These are phyloP conservation scores for Magnusiomyces clavatus DNA, from an alignment of 1,139 yeast species.

Conservation along the genomic window DNA sequence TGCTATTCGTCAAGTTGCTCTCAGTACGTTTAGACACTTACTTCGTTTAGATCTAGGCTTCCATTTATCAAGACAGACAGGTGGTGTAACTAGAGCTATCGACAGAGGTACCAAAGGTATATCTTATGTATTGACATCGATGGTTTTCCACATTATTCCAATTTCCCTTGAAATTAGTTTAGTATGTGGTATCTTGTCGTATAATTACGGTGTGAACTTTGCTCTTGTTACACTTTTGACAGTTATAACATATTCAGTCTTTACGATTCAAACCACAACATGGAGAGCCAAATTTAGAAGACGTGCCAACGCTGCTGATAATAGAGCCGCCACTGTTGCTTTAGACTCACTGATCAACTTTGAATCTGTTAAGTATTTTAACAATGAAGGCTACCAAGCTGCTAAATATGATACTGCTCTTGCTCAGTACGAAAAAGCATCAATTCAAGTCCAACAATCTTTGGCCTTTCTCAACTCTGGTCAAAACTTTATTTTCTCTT, in stretches of 20 bases:
- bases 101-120: slow-evolving; percentile 98
- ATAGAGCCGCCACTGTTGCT: slow-evolving; percentile 89
- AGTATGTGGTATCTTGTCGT: slow-evolving; percentile 89
- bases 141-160: slow-evolving; percentile 96
- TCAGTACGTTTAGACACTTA: slow-evolving; percentile 77
- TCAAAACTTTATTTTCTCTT: slow-evolving; percentile 82
- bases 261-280: slow-evolving; percentile 87
- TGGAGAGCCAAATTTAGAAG: slow-evolving; percentile 95
- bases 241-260: slow-evolving; percentile 77
- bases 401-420: slow-evolving; percentile 75
- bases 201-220: slow-evolving; percentile 81
- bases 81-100: slow-evolving; percentile 91
- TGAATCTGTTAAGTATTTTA: slow-evolving; percentile 91
- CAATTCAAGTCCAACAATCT: slow-evolving; percentile 86
- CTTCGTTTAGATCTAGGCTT: slow-evolving; percentile 80
- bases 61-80: slow-evolving; percentile 88
- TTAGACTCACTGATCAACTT: slow-evolving; percentile 88
- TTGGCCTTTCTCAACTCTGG: slow-evolving; percentile 87
- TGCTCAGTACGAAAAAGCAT: slow-evolving; percentile 67
- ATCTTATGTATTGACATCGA: slow-evolving; percentile 82
- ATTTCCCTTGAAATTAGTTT: slow-evolving; percentile 84
- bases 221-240: slow-evolving; percentile 86
- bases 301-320: slow-evolving; percentile 89
- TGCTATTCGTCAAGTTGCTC: slow-evolving; percentile 86
- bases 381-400: slow-evolving; percentile 76